A percentile compares a stretch with the other conserved stretches of the same genome.
phyloP scores from a whole-genome alignment of 192 early-diverging fungal species.

The Backusella circina region DNA sequence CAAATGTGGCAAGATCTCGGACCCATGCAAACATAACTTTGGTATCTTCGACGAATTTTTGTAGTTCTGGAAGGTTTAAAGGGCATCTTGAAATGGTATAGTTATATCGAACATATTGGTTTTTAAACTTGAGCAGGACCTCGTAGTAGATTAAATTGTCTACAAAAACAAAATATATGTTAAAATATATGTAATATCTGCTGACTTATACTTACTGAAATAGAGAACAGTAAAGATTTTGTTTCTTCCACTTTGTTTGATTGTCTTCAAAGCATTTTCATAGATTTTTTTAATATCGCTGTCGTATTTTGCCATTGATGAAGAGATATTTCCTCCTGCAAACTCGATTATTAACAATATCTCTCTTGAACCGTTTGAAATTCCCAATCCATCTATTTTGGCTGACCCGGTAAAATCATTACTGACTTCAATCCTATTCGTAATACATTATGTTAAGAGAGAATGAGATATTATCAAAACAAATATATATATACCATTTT shows the following conservation, averaged over 20 bases:
- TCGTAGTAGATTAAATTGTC: slow-evolving; percentile 6
- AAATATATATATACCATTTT: slow-evolving; percentile 5
- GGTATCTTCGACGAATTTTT: slow-evolving; percentile 10
- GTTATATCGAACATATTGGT: slow-evolving; percentile 9
- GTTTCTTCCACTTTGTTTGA: slow-evolving; percentile 14
- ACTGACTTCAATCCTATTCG: not conserved
- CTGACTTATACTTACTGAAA: slow-evolving; percentile 9
- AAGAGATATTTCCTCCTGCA: not conserved
- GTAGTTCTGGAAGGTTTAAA: slow-evolving; percentile 9
- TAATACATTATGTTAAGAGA: slow-evolving; percentile 7
- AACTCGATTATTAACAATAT: slow-evolving; percentile 10
- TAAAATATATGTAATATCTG: slow-evolving; percentile 9
- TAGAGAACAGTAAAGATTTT: slow-evolving; percentile 14
- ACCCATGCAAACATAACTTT: slow-evolving; percentile 4
- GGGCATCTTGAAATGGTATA: slow-evolving; percentile 14
- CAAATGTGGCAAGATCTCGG: slow-evolving; percentile 8
- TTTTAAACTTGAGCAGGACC: slow-evolving; percentile 8
- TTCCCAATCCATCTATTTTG: slow-evolving; percentile 1
- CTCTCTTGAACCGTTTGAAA: not conserved
- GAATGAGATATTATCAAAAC: slow-evolving; percentile 8
- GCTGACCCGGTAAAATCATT: not conserved
- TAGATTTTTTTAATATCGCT: slow-evolving; percentile 5
- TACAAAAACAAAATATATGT: slow-evolving; percentile 10
- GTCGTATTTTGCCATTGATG: slow-evolving; percentile 8
- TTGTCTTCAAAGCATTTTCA: slow-evolving; percentile 14